These are phyloP conservation scores for Cornus controversa DNA, from an alignment of 148 eudicot species.

Conservation along the genomic window DNA sequence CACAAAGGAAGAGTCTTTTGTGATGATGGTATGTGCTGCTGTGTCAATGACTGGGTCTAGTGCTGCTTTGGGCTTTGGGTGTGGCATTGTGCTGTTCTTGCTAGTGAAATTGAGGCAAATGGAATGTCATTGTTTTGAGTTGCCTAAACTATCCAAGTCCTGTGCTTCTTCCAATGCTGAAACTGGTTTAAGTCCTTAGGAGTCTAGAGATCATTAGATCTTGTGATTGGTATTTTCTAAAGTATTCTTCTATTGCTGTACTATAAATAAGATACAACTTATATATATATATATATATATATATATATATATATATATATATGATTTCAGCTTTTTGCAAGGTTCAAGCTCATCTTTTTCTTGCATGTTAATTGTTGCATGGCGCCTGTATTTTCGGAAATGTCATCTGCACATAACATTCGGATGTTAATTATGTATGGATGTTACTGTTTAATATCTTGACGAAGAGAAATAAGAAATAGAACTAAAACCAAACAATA, in stretches of 20 bases:
- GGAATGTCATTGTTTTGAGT: slow-evolving; percentile 20
- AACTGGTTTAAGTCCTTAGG: slow-evolving; percentile 9
- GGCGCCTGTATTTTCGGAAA: no score
- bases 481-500: no score
- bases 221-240: neutral
- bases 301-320: no score
- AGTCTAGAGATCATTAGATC: slow-evolving; percentile 3
- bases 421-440: no score
- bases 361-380: no score
- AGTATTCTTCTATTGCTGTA: neutral
- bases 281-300: neutral
- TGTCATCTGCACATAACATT: neutral
- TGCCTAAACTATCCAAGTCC: neutral
- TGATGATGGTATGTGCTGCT: slow-evolving; percentile 63
- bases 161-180: slow-evolving; percentile 21
- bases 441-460: no score
- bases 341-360: neutral
- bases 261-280: neutral
- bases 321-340: neutral
- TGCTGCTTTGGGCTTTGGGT: slow-evolving; percentile 55
- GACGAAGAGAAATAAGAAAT: no score
- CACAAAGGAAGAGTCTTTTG: slow-evolving; percentile 52
- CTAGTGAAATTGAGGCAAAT: slow-evolving; percentile 45
- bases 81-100: slow-evolving; percentile 49
- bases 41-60: slow-evolving; percentile 59